Conservation (phyloP, 2,329 filamentous ascomycete species). For the Lecanicillium sp. region DNA sequence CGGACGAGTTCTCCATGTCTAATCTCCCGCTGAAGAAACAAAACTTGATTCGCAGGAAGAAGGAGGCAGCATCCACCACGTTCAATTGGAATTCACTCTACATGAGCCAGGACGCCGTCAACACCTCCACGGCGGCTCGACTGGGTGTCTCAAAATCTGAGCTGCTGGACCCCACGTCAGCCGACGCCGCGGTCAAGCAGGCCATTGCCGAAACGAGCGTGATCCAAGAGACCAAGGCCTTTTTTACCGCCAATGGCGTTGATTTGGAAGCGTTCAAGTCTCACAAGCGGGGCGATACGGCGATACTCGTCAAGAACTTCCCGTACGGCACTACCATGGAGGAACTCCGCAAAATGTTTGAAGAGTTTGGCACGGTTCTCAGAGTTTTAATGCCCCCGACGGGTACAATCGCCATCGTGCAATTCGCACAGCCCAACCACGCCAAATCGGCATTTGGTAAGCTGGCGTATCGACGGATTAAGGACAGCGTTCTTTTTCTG, state of each 20-base stretch:
- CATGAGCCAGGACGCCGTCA: constrained; percentile 94
- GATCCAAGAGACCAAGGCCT: constrained; percentile 93
- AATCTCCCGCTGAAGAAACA: constrained; percentile 94
- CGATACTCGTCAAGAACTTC: constrained; percentile 93
- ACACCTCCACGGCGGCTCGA: constrained; percentile 79
- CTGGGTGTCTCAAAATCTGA: constrained; percentile 88
- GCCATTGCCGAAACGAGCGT: constrained; percentile 93
- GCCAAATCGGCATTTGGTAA: constrained; percentile 78
- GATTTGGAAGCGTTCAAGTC: constrained; percentile 89
- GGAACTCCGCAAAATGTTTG: constrained; percentile 74
- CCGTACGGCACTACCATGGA: constrained; percentile 73
- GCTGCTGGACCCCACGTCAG: constrained; percentile 88
- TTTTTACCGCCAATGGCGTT: constrained; percentile 81
- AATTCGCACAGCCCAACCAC: constrained; percentile 73
- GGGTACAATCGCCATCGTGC: constrained; percentile 88
- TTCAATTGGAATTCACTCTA: constrained; percentile 99
- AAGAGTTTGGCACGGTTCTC: constrained; percentile 75
- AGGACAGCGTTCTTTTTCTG: constrained; percentile 84
- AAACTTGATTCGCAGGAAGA: constrained; percentile 79
- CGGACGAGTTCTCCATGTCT: constrained; percentile 85
- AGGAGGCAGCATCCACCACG: constrained; percentile 66
- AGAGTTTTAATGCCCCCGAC: constrained; percentile 86
- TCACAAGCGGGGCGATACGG: constrained; percentile 74
- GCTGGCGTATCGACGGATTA: constrained; percentile 83
- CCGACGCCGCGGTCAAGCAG: constrained; percentile 92